phyloP scores from a whole-genome alignment of 371 early-diverging fungal species.

The Mucor sp. region DNA sequence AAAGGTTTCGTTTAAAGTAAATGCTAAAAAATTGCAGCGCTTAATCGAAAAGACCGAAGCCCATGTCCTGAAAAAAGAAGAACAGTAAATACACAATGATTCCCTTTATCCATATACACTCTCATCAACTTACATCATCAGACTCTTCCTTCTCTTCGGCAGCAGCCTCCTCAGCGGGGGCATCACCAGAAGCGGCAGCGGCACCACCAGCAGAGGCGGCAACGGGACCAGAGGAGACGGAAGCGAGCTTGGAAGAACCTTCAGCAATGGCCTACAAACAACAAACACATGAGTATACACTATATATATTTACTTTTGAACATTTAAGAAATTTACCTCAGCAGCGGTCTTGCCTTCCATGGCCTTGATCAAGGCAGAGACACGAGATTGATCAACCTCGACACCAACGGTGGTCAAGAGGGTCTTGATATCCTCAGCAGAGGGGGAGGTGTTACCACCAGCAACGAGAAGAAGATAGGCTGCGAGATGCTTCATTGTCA shows the following conservation, averaged over 20 bases:
- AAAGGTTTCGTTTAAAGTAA: conserved; percentile 10
- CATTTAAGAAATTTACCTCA: conserved; percentile 48
- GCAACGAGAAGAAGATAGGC: conserved; percentile 93
- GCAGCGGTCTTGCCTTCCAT: conserved; percentile 87
- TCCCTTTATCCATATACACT: not conserved
- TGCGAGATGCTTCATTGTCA: conserved; percentile 90
- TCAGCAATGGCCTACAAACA: conserved; percentile 75
- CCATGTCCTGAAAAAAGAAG: conserved; percentile 31
- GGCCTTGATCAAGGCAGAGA: conserved; percentile 73
- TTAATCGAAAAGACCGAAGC: conserved; percentile 72
- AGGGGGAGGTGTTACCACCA: conserved; percentile 82
- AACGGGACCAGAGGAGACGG: conserved; percentile 85
- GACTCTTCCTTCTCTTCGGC: conserved; percentile 81
- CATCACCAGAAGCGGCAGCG: conserved; percentile 51
- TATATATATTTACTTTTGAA: not conserved
- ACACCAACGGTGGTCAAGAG: conserved; percentile 91
- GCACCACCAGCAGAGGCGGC: conserved; percentile 61
- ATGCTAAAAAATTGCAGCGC: conserved; percentile 5
- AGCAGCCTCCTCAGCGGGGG: conserved; percentile 60
- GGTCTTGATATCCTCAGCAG: conserved; percentile 73
- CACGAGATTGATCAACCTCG: conserved; percentile 79
- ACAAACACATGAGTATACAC: not conserved
- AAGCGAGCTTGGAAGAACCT: conserved; percentile 88
- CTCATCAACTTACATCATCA: conserved; percentile 64
- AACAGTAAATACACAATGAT: not conserved